A percentile compares a stretch with the other conserved stretches of the same genome.
phyloP scores from a whole-genome alignment of 2,329 filamentous ascomycete genomes.

The Volutella citrinella region DNA sequence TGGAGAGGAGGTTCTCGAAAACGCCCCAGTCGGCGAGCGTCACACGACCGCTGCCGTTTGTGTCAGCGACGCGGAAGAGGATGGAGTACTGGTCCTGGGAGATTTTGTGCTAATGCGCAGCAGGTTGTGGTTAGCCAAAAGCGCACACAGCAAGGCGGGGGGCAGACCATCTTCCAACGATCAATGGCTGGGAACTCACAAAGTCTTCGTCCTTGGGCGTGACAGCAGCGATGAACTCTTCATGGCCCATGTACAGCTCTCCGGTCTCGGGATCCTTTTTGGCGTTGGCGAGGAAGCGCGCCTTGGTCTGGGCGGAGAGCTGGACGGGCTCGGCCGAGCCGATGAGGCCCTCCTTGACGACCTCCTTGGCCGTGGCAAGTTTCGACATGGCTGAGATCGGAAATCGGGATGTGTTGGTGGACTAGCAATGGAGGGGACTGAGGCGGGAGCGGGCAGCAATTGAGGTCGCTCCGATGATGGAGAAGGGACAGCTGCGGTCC shows the following conservation, averaged over 20 bases:
- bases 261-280: slow-evolving; percentile 70
- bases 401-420: slow-evolving; percentile 14
- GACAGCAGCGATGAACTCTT: slow-evolving; percentile 90
- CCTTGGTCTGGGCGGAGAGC: slow-evolving; percentile 71
- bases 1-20: slow-evolving; percentile 90
- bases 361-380: slow-evolving; percentile 57
- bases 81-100: slow-evolving; percentile 92
- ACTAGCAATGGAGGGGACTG: slow-evolving; percentile 10
- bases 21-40: slow-evolving; percentile 83
- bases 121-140: slow-evolving; percentile 6
- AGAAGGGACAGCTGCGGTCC: not conserved
- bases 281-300: slow-evolving; percentile 74
- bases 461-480: slow-evolving; percentile 9
- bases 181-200: slow-evolving; percentile 55
- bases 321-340: slow-evolving; percentile 57
- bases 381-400: slow-evolving; percentile 33
- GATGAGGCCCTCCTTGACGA: slow-evolving; percentile 77
- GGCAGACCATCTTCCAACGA: slow-evolving; percentile 5
- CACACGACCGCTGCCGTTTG: slow-evolving; percentile 68
- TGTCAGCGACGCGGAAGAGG: slow-evolving; percentile 88
- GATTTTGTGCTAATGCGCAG: slow-evolving; percentile 79
- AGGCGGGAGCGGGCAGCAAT: slow-evolving; percentile 16
- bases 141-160: not conserved
- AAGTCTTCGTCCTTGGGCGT: slow-evolving; percentile 86
- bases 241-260: slow-evolving; percentile 74